phyloP scores from a whole-genome alignment of 306 rosid genomes.

The Parietaria judaica region DNA sequence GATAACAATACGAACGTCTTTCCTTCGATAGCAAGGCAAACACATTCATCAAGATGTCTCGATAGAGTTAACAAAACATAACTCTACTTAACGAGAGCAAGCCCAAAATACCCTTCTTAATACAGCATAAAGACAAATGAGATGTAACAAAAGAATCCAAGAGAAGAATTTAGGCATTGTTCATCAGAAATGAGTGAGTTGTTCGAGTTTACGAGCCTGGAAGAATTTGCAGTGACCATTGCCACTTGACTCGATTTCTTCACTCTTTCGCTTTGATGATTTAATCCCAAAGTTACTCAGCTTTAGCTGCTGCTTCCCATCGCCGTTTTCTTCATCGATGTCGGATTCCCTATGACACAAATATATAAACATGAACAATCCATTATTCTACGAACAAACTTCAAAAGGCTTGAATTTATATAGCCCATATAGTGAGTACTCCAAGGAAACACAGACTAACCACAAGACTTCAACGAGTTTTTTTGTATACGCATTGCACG shows the following conservation, averaged over 20 bases:
- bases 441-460: constrained; percentile 34
- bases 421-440: neutral
- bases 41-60: too few species aligned
- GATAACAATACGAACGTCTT: too few species aligned
- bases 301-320: constrained; percentile 63
- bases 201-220: constrained; percentile 76
- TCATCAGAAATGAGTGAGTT: constrained; percentile 40
- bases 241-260: constrained; percentile 83
- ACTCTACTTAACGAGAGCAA: too few species aligned
- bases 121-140: too few species aligned
- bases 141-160: neutral
- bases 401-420: neutral
- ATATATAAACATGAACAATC: neutral
- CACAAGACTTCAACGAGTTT: constrained; percentile 64
- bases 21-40: too few species aligned
- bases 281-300: constrained; percentile 66
- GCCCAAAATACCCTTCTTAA: too few species aligned
- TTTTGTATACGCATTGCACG: constrained; percentile 73
- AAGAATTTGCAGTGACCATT: constrained; percentile 82
- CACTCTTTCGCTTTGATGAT: constrained; percentile 66
- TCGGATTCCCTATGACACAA: constrained; percentile 56
- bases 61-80: too few species aligned
- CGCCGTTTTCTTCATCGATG: constrained; percentile 37
- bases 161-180: constrained; percentile 5
- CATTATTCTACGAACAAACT: neutral